Evolutionary conservation across 2,329 filamentous ascomycete species (phyloP), one percentile per base, ranked within the genome.

Genomic region (Pseudogymnoascus sp.): DNA sequence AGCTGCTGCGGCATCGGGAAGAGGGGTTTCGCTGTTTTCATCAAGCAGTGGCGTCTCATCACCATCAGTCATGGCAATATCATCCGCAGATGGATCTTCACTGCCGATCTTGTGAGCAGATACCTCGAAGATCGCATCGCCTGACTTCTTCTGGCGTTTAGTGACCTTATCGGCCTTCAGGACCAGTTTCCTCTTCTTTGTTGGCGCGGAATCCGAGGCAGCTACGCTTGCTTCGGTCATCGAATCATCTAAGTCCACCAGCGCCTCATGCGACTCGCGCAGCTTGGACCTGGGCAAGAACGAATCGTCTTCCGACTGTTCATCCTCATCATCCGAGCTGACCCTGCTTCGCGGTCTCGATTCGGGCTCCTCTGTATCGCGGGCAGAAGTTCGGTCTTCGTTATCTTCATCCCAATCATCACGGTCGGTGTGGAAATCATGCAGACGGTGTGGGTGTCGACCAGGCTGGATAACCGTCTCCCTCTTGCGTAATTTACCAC

Each of bases 331-430:
- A 63, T 88, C 84, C 1, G 82, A 82, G 70, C 82, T 85, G 80
- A 87, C 83, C 43, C 89, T 90, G 74, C 90, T 96, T 49, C 87
- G 86, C 59, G 89, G 89, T 43, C 89, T 85, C 66, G 90, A 96
- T 64, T 95, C 93, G 35, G 87, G 86, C 67, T 95, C 93, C 72
- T 96, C 93, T 0, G 90, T 96, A 72, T 93, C 91, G 52, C 88
- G 82, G 11, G 83, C 85, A 11, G 88, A 85, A 35, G 84, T 88
- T 59, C 81, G 77, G 55, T 83, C 83, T 66, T 85, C 83, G 1
- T 75, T 78, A 62, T 97, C 92, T 67, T 96, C 93, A 67, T 96
- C 93, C 0, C 91, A 96, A 73, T 97, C 91, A n/a, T 83, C 83
- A 38, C 89, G 89, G 43, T 91, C 88, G 66, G 89, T 89, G 65